Conservation (phyloP, 176 grass and related monocot species). For the Sorghum bicolor region Sorghum_bicolor_NCBIv3 NC_012871.2:67146501-67147000, state of each 20-base stretch:
- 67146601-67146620: slow-evolving; percentile 86
- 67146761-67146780: slow-evolving; percentile 22
- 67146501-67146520: neutral
- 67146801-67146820: slow-evolving; percentile 15
- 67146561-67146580: slow-evolving; percentile 29
- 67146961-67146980: neutral
- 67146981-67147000: neutral
- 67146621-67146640: slow-evolving; percentile 94
- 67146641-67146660: slow-evolving; percentile 98
- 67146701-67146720: slow-evolving; percentile 71
- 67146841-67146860: neutral
- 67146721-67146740: slow-evolving; percentile 68
- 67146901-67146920: slow-evolving; percentile 39
- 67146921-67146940: slow-evolving; percentile 28
- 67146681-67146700: slow-evolving; percentile 57
- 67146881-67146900: neutral
- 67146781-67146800: neutral
- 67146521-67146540: neutral
- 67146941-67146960: slow-evolving; percentile 25
- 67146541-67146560: neutral
- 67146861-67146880: neutral
- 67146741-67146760: neutral
- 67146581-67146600: slow-evolving; percentile 88
- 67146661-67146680: slow-evolving; percentile 60
- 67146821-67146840: neutral